A percentile compares a stretch with the other conserved stretches of the same genome.
phyloP scores from a whole-genome alignment of 2,329 filamentous ascomycete species.

The Shiraia bambusicola region DNA sequence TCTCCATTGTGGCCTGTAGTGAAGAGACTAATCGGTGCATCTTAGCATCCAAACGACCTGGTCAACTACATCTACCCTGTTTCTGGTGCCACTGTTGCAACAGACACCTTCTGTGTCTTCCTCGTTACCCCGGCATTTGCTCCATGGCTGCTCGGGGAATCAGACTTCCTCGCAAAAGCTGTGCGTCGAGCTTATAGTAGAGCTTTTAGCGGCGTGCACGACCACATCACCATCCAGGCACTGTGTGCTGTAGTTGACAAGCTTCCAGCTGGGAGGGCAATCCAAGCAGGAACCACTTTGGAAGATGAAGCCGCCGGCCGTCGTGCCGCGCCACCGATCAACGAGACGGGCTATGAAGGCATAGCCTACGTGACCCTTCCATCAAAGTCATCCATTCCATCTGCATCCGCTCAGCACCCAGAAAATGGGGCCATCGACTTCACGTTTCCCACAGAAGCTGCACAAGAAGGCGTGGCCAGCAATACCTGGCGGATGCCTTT shows the following conservation, averaged over 20 bases:
- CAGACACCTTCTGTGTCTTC: slow-evolving; percentile 28
- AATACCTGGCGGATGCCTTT: slow-evolving; percentile 60
- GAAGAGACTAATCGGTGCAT: too few relatives aligned
- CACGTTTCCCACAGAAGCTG: slow-evolving; percentile 8
- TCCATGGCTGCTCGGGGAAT: slow-evolving; percentile 30
- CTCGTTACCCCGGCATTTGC: slow-evolving; percentile 39
- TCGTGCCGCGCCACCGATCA: slow-evolving; percentile 12
- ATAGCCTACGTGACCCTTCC: slow-evolving; percentile 33
- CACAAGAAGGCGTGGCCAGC: neutral
- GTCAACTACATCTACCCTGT: slow-evolving; percentile 27
- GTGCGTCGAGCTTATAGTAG: slow-evolving; percentile 21
- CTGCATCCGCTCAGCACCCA: slow-evolving; percentile 2
- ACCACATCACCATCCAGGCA: slow-evolving; percentile 13
- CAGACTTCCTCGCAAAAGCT: slow-evolving; percentile 29
- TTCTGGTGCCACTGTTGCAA: neutral
- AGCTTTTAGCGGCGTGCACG: neutral
- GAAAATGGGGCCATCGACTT: slow-evolving; percentile 33
- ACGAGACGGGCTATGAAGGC: slow-evolving; percentile 36
- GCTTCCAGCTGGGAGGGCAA: slow-evolving; percentile 27
- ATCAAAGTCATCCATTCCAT: slow-evolving; percentile 11
- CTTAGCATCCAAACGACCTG: slow-evolving; percentile 23
- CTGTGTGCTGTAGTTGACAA: slow-evolving; percentile 43
- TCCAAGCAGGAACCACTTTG: slow-evolving; percentile 3
- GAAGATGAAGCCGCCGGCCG: slow-evolving; percentile 3
- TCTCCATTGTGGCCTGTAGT: slow-evolving; percentile 1